Evolutionary conservation across 2,329 filamentous ascomycete species (phyloP).

Genomic region (Pezicula neosporulosa): DNA sequence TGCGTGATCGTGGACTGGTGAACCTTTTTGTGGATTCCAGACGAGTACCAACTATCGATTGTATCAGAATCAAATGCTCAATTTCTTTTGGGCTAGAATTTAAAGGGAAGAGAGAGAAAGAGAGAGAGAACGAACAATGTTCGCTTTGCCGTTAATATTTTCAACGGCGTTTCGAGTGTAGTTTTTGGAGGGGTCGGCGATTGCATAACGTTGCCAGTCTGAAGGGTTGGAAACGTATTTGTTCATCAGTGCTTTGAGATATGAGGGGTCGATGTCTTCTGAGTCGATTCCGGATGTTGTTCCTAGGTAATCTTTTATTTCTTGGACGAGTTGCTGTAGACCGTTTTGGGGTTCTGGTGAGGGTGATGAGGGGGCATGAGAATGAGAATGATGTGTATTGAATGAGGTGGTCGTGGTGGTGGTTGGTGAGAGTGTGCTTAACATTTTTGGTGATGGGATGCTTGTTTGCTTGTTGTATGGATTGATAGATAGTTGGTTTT

Average conservation of each 20-base stretch:
- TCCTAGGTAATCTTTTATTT: not conserved
- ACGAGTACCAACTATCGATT: conserved; percentile 57
- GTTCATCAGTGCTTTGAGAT: not conserved
- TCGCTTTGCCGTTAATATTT: conserved; percentile 42
- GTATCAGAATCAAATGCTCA: not conserved
- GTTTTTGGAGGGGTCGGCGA: conserved; percentile 61
- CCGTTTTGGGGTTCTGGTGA: not conserved
- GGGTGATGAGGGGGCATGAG: not conserved
- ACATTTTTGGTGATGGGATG: no score
- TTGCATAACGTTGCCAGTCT: conserved; percentile 72
- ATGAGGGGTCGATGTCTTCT: not conserved
- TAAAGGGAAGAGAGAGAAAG: no score
- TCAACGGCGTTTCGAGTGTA: conserved; percentile 88
- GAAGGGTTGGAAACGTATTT: conserved; percentile 15
- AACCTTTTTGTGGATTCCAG: conserved; percentile 81
- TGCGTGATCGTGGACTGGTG: conserved; percentile 83
- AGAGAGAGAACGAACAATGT: conserved; percentile 65
- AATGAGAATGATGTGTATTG: not conserved
- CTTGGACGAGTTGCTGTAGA: not conserved
- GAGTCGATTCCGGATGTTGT: not conserved
- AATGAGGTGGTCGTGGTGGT: not conserved
- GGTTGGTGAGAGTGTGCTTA: no score
- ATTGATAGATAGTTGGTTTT: no score
- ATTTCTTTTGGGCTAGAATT: no score
- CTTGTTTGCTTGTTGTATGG: no score